These are phyloP conservation scores for Pythium phragmiticola DNA, from an alignment of 352 stramenopile genomes.

Conservation along the genomic window DNA sequence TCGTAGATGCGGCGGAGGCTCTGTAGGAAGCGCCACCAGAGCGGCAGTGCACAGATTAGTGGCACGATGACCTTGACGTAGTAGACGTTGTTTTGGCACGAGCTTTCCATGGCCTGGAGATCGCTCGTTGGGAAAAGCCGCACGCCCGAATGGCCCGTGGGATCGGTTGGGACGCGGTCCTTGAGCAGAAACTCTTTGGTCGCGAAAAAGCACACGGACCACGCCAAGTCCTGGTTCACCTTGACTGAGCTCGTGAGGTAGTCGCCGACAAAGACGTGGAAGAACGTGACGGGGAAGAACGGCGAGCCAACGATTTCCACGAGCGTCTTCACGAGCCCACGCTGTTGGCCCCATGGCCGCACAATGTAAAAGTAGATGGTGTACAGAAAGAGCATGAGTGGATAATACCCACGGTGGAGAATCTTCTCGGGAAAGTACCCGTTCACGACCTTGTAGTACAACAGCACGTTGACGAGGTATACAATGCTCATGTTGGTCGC, in stretches of 20 bases:
- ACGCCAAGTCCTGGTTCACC: constrained; percentile 87
- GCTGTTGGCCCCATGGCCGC: constrained; percentile 77
- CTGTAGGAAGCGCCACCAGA: constrained; percentile 97
- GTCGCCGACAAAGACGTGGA: constrained; percentile 90
- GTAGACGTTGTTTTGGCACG: constrained; percentile 78
- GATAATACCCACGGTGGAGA: constrained; percentile 89
- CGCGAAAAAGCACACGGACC: constrained; percentile 95
- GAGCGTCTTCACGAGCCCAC: constrained; percentile 86
- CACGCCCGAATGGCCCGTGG: background rate
- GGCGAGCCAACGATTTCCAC: constrained; percentile 89
- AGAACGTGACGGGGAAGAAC: constrained; percentile 92
- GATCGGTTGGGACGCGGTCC: constrained; percentile 35
- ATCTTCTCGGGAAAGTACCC: constrained; percentile 81
- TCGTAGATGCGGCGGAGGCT: constrained; percentile 94
- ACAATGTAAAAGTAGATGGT: constrained; percentile 93
- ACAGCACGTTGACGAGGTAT: constrained; percentile 92
- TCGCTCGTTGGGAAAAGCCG: constrained; percentile 19
- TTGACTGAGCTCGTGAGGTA: constrained; percentile 87
- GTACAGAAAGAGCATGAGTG: constrained; percentile 91
- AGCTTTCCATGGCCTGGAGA: constrained; percentile 21
- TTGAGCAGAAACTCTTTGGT: constrained; percentile 92
- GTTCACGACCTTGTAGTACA: constrained; percentile 97
- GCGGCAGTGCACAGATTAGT: constrained; percentile 92
- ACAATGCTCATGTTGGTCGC: constrained; percentile 96
- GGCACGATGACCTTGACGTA: constrained; percentile 95